Base-by-base conservation (phyloP, 2,329 filamentous ascomycete genomes). In the Sarocladium brachiariae region DNA sequence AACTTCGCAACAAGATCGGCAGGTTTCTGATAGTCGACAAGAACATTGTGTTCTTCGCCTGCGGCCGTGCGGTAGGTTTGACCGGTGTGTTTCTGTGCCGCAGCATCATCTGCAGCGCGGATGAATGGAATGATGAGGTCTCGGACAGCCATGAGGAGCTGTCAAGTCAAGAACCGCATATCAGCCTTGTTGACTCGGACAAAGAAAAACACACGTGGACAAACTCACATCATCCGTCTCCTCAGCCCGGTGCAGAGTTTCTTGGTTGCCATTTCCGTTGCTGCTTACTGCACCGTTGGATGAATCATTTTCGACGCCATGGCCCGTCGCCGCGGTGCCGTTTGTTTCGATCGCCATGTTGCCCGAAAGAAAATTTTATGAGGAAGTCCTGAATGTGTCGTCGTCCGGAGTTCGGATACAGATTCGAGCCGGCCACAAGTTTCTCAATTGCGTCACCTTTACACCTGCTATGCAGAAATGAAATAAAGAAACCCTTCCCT, bases 91-190 rank as follows among this genome's bases (percentile, higher is more conserved):
- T 77, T 82, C 34, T 69, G 72, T 6, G 68, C 62, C 2, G 75
- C 70, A 18, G 82, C 77, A 51, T 83, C 74, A 65, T 91, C 86
- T 35, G 87, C 84, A n/a, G 76, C 72, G 54, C 72, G 75, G 58
- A 92, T 81, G 65, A 86, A 90, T 0, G 84, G 83, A 18, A 89
- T 70, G 52, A 91, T 78, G 50, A 89, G 73, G 8, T 74, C 69
- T 65, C 84, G 79, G 46, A 91, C 78, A 3, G 84, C 78, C 51
- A 77, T 72, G 46, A 90, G 75, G 43, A 90, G 76, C 86, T 90
- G 54, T 13, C 19, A 27, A 30, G 13, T n/a, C 50, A 55, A 27
- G 53, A 55, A 61, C 51, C 63, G 59, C 23, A 11, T 52, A 13
- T 33, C 14, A 31, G 24, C 19, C 18, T 16, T n/a, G 7, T 4